Conservation (phyloP, 2,329 filamentous ascomycete species). For the Colletotrichum camelliae region DNA sequence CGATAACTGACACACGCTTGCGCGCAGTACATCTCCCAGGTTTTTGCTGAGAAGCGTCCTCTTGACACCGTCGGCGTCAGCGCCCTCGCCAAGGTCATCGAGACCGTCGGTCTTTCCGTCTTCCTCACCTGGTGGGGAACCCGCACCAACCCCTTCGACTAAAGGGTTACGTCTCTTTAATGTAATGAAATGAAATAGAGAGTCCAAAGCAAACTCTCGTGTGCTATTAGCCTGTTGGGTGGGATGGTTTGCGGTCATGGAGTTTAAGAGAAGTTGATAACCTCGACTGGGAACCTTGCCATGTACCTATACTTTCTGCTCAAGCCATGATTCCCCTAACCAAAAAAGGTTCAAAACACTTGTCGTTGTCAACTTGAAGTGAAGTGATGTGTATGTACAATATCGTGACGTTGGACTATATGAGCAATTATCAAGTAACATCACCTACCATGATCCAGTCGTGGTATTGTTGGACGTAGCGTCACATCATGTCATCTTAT, state of each 20-base stretch:
- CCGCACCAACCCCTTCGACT: slow-evolving; percentile 89
- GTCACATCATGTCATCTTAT: too few species aligned
- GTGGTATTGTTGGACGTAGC: background rate
- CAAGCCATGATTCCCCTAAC: slow-evolving; percentile 4
- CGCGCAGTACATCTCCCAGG: slow-evolving; percentile 78
- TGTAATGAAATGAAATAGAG: background rate
- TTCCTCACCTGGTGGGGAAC: slow-evolving; percentile 99
- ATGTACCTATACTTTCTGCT: slow-evolving; percentile 15
- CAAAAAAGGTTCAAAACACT: background rate
- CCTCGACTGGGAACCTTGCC: background rate
- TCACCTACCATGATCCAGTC: too few species aligned
- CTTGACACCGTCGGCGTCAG: slow-evolving; percentile 89
- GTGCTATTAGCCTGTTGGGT: slow-evolving; percentile 18
- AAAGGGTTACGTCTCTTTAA: slow-evolving; percentile 38
- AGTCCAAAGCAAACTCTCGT: background rate
- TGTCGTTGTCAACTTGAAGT: background rate
- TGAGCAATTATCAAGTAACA: too few species aligned
- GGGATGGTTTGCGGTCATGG: slow-evolving; percentile 15
- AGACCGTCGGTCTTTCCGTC: slow-evolving; percentile 89
- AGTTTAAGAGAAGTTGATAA: slow-evolving; percentile 10
- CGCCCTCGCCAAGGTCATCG: slow-evolving; percentile 82
- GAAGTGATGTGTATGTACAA: too few species aligned
- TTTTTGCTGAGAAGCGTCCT: slow-evolving; percentile 91
- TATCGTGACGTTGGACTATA: too few species aligned
- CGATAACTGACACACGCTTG: background rate